Evolutionary conservation across 257 asterid genomes (phyloP), one percentile per base, ranked within the genome.

Genomic region (Solanum medicagineum): DNA sequence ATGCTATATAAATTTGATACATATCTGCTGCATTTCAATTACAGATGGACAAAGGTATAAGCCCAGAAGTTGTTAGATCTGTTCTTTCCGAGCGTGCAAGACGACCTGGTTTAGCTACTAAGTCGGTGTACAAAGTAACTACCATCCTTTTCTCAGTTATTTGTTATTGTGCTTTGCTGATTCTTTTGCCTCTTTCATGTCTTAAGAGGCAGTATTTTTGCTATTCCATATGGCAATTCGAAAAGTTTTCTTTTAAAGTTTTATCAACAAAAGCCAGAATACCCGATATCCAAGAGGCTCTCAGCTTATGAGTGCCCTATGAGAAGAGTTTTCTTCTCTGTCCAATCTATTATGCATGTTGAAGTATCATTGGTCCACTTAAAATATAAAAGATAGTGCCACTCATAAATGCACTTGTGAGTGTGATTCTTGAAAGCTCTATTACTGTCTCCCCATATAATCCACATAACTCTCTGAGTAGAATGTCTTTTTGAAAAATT

Each of bases 51-150:
- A 92, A 87, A 86, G 98, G 97, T 85, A 86, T 92, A 84, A 89
- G 90, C 90, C 97, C 99, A 42, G 99, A 96, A 84, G 90, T 94
- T 40, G 98, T 96, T 85, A 98, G 98, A 62, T 91, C 98, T 84
- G 92, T 96, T 85, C 95, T 96, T 80, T 94, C 93, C 20, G 98
- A 93, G 90, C 98, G 97, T 85, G 95, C 92, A 84, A 93, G 95
- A 88, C 88, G 77, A 90, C 98, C 98, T 81, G 90, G 89, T 87
- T 91, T 95, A 85, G 98, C 98, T 20, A 84, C 94, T 73, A 96
- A 91, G 88, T 93, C 99, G 29, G 98, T 93, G 81, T 85, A 84
- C 84, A 93, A 89, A 87, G 99, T 94, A 85, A 90, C 92, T 87
- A 62, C 40, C 69, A 60, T 36, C 59, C 62, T 71, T 86, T 29